Evolutionary conservation across 805 yeast genomes (phyloP), one percentile per base, ranked within the genome.

Genomic region (Monosporozyma unispora): DNA sequence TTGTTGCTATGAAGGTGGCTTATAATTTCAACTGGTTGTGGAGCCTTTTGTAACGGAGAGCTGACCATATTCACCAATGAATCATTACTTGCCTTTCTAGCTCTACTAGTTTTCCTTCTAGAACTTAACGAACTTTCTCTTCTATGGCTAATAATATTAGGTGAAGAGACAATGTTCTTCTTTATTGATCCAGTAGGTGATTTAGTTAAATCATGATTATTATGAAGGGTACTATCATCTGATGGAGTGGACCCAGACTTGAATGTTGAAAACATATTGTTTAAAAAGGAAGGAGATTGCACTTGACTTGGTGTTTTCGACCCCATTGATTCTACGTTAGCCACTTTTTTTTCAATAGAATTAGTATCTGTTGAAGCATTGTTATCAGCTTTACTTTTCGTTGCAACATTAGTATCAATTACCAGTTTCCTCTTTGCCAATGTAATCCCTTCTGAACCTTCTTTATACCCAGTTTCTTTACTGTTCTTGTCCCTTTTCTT

Each of bases 71-170:
- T 33, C 8, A 23, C 25, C 16, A 29, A 9, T 3, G 33, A 38
- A 16, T 45, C 48, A 48, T 54, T 52, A 40, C 53, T 52, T 4
- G 47, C 45, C 25, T 54, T 52, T 35, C 52, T 50, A 44, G 39
- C 48, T 23, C 39, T 47, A 23, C 29, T 29, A 3, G 23, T 18
- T 19, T 40, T 50, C 18, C 46, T 46, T 18, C 31, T 52, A 3
- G 47, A 46, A 18, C 50, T 46, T 14, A 48, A 4, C 18, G 66
- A 63, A 16, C 55, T 51, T 45, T 55, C 58, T 38, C 64, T 56
- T 51, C 65, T 57, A 46, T 64, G 66, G 2, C 67, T 60, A 22
- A 64, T 64, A 14, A 64, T 64, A 43, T 51, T 57, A 3, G 68
- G 67, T 4, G 62, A 50, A 6, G 54, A 35, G 3, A 33, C 50